Conservation (phyloP, 441 rosid genomes). For the Adansonia grandidieri region DNA sequence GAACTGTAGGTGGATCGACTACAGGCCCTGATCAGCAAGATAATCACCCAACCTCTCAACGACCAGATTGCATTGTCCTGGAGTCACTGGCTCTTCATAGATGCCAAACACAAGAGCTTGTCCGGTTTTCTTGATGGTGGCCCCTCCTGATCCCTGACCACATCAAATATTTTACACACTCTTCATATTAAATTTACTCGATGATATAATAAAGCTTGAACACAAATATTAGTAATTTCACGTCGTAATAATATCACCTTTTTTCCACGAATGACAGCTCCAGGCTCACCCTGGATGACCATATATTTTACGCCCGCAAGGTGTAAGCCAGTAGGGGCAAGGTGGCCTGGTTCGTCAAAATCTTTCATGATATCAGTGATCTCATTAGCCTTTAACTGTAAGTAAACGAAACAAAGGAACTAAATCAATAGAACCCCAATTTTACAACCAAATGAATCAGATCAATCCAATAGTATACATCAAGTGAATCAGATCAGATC, state of each 20-base stretch:
- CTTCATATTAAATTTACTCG: not conserved
- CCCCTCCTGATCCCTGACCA: constrained; percentile 71
- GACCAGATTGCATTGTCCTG: constrained; percentile 80
- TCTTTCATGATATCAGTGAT: constrained; percentile 53
- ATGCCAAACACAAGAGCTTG: constrained; percentile 63
- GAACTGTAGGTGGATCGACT: not conserved
- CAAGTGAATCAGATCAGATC: not conserved
- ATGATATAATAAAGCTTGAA: too few relatives aligned
- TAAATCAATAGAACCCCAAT: not conserved
- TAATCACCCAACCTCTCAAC: constrained; percentile 87
- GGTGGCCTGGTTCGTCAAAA: constrained; percentile 63
- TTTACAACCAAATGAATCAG: not conserved
- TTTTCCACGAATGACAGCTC: constrained; percentile 77
- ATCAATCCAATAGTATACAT: not conserved
- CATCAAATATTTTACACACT: not conserved
- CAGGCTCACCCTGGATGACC: constrained; percentile 82
- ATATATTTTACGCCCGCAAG: constrained; percentile 62
- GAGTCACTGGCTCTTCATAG: constrained; percentile 75
- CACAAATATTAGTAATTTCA: not conserved
- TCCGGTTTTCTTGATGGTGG: constrained; percentile 70
- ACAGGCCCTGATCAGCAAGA: constrained; percentile 73
- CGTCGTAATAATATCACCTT: constrained; percentile 45
- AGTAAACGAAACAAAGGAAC: not conserved
- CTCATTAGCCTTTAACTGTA: constrained; percentile 61
- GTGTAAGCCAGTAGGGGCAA: constrained; percentile 74